These are phyloP conservation scores for Suillus fuscotomentosus DNA, from an alignment of 768 basidiomycete species.

Conservation along the genomic window DNA sequence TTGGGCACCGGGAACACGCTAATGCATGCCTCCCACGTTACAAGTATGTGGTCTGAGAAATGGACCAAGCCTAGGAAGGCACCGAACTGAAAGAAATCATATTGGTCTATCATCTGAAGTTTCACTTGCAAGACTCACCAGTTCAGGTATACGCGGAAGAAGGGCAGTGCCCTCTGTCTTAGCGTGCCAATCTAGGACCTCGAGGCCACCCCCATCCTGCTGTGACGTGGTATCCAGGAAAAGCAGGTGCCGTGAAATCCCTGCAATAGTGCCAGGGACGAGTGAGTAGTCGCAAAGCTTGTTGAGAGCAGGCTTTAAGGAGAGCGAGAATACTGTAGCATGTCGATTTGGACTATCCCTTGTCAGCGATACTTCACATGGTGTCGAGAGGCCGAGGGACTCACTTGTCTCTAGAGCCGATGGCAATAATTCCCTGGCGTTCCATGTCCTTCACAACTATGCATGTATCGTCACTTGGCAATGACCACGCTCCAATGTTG, in stretches of 20 bases:
- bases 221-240: slow-evolving; percentile 21
- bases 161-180: slow-evolving; percentile 21
- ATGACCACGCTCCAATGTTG: slow-evolving; percentile 18
- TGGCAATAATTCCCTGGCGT: slow-evolving; percentile 17
- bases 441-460: slow-evolving; percentile 17
- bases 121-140: slow-evolving; percentile 14
- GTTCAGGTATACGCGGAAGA: slow-evolving; percentile 19
- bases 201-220: slow-evolving; percentile 17
- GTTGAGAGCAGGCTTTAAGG: slow-evolving; percentile 17
- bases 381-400: not conserved
- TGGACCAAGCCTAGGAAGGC: slow-evolving; percentile 22
- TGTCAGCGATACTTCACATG: not conserved
- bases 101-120: not conserved
- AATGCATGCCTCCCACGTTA: slow-evolving; percentile 25
- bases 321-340: slow-evolving; percentile 19
- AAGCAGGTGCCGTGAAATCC: slow-evolving; percentile 21
- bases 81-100: slow-evolving; percentile 17
- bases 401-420: slow-evolving; percentile 16
- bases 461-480: slow-evolving; percentile 16
- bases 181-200: slow-evolving; percentile 25
- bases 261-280: slow-evolving; percentile 20
- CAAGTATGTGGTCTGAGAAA: slow-evolving; percentile 21
- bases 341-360: slow-evolving; percentile 13
- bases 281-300: slow-evolving; percentile 20
- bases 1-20: slow-evolving; percentile 24